A percentile compares a stretch with the other conserved stretches of the same genome.
Conservation (phyloP, 1,284 basidiomycete genomes). For the Pisolithus thermaeus region DNA sequence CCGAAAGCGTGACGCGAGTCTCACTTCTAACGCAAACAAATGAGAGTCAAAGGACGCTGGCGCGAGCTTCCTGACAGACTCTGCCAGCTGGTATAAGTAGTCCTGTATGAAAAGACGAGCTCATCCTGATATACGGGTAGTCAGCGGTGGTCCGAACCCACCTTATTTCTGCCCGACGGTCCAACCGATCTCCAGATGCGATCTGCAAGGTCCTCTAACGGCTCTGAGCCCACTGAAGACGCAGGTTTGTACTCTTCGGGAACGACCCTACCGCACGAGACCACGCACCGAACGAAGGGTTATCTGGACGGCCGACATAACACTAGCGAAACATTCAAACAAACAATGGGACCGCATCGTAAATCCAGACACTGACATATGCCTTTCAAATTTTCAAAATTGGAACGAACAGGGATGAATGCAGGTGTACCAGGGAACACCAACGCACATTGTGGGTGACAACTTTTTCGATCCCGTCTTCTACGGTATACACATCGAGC, state of each 20-base stretch:
- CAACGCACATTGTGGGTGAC: conserved; percentile 35
- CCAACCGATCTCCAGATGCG: conserved; percentile 72
- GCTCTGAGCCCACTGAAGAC: conserved; percentile 67
- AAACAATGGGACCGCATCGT: no score
- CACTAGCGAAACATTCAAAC: conserved; percentile 29
- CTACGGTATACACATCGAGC: conserved; percentile 44
- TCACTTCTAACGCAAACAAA: conserved; percentile 68
- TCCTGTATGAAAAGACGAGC: conserved; percentile 41
- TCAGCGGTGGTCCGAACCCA: conserved; percentile 14
- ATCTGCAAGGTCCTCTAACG: conserved; percentile 58
- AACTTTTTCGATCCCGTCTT: conserved; percentile 41
- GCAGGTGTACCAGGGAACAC: not conserved
- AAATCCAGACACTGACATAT: no score
- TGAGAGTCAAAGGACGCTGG: conserved; percentile 75
- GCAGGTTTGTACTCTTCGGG: not conserved
- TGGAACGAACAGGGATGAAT: no score
- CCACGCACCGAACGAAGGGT: conserved; percentile 53
- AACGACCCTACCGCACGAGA: no score
- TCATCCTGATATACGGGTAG: not conserved
- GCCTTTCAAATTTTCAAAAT: no score
- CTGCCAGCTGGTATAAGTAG: conserved; percentile 70
- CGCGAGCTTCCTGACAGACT: conserved; percentile 63
- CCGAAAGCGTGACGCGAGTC: not conserved
- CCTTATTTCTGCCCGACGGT: conserved; percentile 83
- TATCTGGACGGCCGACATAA: conserved; percentile 60